These are phyloP conservation scores for Neonectria punicea DNA, from an alignment of 2,329 filamentous ascomycete species.

Conservation along the genomic window DNA sequence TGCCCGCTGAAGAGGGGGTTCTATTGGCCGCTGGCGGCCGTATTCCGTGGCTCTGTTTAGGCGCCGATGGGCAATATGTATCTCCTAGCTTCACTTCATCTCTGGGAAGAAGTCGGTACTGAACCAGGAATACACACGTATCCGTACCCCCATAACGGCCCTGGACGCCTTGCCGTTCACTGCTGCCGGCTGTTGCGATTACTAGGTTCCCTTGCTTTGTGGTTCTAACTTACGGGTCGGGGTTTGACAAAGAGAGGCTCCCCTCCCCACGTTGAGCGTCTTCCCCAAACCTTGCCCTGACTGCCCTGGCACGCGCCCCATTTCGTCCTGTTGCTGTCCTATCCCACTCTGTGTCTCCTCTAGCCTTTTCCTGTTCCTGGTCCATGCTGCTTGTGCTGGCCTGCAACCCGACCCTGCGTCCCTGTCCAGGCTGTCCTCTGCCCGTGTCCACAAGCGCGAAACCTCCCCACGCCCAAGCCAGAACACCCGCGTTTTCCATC, in stretches of 20 bases:
- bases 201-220: neutral
- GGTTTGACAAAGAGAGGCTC: slow-evolving; percentile 1
- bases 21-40: slow-evolving; percentile 9
- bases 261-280: slow-evolving; percentile 11
- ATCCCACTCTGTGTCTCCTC: slow-evolving; percentile 13
- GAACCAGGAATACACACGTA: neutral
- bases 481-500: slow-evolving; percentile 37
- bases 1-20: slow-evolving; percentile 2
- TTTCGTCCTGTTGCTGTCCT: slow-evolving; percentile 16
- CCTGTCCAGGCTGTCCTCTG: slow-evolving; percentile 23
- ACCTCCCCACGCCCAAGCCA: slow-evolving; percentile 21
- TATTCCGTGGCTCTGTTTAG: slow-evolving; percentile 15
- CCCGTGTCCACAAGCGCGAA: slow-evolving; percentile 32
- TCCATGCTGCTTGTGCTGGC: slow-evolving; percentile 33
- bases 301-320: slow-evolving; percentile 10
- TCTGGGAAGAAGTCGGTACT: slow-evolving; percentile 2
- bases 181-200: neutral
- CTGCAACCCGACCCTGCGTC: slow-evolving; percentile 37
- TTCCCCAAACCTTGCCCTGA: slow-evolving; percentile 25
- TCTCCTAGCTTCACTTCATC: slow-evolving; percentile 3
- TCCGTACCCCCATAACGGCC: neutral
- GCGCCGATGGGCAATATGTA: slow-evolving; percentile 18
- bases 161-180: neutral
- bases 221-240: neutral
- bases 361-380: slow-evolving; percentile 22